A percentile compares a stretch with the other conserved stretches of the same genome.
Conservation (phyloP, 2,329 filamentous ascomycete species). For the Aureobasidium sp. region DNA sequence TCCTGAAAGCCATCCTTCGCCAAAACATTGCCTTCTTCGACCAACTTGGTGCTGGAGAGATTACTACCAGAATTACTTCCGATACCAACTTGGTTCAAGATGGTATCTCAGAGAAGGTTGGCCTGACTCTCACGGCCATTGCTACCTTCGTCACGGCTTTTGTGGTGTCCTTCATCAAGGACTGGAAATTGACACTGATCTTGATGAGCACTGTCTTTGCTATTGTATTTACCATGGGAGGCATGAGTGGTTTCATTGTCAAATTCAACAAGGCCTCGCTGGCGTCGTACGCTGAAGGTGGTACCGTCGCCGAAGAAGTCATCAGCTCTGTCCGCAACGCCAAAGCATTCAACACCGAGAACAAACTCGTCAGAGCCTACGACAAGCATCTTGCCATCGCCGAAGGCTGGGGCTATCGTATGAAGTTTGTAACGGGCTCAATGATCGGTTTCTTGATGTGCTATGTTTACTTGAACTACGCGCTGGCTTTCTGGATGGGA, state of each 20-base stretch:
- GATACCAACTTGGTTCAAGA: constrained; percentile 93
- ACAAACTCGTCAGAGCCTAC: constrained; percentile 82
- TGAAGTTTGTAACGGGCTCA: constrained; percentile 63
- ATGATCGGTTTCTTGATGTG: constrained; percentile 83
- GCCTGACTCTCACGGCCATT: constrained; percentile 65
- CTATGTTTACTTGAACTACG: constrained; percentile 80
- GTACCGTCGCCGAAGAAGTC: constrained; percentile 87
- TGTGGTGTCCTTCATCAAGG: constrained; percentile 81
- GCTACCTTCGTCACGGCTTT: constrained; percentile 85
- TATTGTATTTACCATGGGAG: constrained; percentile 69
- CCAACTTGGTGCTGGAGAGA: constrained; percentile 84
- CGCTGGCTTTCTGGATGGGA: constrained; percentile 82
- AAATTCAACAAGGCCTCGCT: constrained; percentile 74
- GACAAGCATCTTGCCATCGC: constrained; percentile 66
- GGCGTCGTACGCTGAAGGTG: constrained; percentile 73
- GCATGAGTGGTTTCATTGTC: constrained; percentile 66
- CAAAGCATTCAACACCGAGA: constrained; percentile 86
- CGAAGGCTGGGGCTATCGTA: constrained; percentile 67
- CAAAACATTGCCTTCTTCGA: constrained; percentile 94
- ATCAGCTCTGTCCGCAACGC: constrained; percentile 89
- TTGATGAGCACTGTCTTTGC: constrained; percentile 74
- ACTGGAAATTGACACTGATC: constrained; percentile 90
- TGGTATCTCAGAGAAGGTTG: constrained; percentile 85
- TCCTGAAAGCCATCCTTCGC: constrained; percentile 73
- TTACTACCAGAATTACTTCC: constrained; percentile 88